Conservation (phyloP, 768 basidiomycete species). For the Mrakia gelida region DNA sequence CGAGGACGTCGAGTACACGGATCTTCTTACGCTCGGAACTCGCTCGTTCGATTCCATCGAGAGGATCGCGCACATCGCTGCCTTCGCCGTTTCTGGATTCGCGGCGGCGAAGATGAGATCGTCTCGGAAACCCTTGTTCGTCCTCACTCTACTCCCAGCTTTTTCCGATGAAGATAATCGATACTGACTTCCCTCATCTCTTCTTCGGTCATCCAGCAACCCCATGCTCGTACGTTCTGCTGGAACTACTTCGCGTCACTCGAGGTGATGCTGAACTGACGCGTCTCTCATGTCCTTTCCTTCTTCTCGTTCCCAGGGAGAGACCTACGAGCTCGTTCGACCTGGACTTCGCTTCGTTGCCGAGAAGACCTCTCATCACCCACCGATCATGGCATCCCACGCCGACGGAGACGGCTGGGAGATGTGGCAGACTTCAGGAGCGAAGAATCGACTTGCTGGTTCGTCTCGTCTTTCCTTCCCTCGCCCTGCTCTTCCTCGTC, state of each 20-base stretch:
- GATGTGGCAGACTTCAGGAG: conserved; percentile 67
- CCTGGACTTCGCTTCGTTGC: conserved; percentile 57
- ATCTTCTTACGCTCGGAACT: conserved; percentile 58
- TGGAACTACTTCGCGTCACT: too few relatives aligned
- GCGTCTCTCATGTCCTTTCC: background rate
- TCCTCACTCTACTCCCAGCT: conserved; percentile 31
- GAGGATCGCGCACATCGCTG: conserved; percentile 70
- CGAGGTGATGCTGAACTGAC: background rate
- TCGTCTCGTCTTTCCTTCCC: conserved; percentile 17
- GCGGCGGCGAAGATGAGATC: conserved; percentile 73
- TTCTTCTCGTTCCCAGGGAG: conserved; percentile 58
- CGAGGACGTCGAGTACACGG: conserved; percentile 76
- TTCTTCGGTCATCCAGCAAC: conserved; percentile 52
- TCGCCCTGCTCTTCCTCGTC: conserved; percentile 22
- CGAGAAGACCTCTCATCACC: conserved; percentile 82
- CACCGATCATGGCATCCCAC: conserved; percentile 71
- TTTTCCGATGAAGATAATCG: too few relatives aligned
- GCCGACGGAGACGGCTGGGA: conserved; percentile 76
- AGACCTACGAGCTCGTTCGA: conserved; percentile 78
- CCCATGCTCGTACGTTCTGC: conserved; percentile 46
- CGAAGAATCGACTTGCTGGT: conserved; percentile 72
- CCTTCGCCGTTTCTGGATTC: conserved; percentile 79
- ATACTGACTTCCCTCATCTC: background rate
- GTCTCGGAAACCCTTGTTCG: conserved; percentile 83
- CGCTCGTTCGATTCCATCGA: conserved; percentile 57